phyloP scores from a whole-genome alignment of 768 basidiomycete genomes.

The Rhodocollybia butyracea region DNA sequence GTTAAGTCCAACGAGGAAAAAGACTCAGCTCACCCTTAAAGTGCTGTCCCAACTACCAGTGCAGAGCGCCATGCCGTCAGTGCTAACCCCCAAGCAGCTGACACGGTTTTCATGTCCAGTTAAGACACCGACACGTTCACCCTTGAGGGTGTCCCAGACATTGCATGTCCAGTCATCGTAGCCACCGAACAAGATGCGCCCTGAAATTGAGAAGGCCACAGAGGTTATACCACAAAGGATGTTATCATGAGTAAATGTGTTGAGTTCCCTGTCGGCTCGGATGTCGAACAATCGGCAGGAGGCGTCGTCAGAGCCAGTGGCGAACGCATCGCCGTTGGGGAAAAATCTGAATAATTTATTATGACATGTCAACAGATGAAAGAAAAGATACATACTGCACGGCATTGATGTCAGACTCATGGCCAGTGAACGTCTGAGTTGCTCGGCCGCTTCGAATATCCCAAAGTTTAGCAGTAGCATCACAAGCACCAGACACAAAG shows the following conservation, averaged over 20 bases:
- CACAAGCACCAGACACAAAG: conserved; percentile 99
- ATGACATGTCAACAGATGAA: conserved; percentile 7
- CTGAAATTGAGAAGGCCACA: conserved; percentile 97
- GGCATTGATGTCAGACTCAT: conserved; percentile 99
- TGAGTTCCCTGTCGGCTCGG: conserved; percentile 94
- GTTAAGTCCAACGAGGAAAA: conserved; percentile 9
- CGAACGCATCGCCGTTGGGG: conserved; percentile 99
- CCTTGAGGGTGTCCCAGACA: conserved; percentile 98
- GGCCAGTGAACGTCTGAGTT: conserved; percentile 97
- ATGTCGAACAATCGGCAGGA: conserved; percentile 98
- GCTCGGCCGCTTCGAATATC: conserved; percentile 97
- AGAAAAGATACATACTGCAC: conserved; percentile 70
- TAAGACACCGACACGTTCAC: conserved; percentile 95
- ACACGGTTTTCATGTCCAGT: conserved; percentile 99
- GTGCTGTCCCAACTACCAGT: conserved; percentile 99
- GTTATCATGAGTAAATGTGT: conserved; percentile 97
- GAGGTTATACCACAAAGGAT: conserved; percentile 99
- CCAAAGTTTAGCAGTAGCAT: conserved; percentile 98
- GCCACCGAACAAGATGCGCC: conserved; percentile 95
- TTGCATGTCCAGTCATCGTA: conserved; percentile 99
- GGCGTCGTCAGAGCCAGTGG: conserved; percentile 97
- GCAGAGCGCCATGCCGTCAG: conserved; percentile 97
- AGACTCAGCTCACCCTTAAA: conserved; percentile 66
- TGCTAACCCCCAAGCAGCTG: conserved; percentile 91
- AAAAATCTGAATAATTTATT: conserved; percentile 71